Conservation (phyloP, 2,329 filamentous ascomycete genomes). For the Cercospora sp. region DNA sequence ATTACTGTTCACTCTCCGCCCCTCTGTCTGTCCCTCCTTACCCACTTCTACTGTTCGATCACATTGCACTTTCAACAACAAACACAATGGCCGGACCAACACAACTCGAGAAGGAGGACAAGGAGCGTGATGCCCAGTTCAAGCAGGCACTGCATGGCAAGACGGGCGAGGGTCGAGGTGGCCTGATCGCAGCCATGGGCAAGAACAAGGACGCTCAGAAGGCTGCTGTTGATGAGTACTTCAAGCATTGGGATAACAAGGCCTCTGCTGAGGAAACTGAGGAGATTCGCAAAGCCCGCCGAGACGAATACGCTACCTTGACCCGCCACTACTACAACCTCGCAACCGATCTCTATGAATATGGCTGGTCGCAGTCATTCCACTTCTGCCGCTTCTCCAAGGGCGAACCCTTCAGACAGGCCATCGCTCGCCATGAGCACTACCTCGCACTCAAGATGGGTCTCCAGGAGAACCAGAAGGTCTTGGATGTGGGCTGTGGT, state of each 20-base stretch:
- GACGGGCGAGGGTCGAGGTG: conserved; percentile 74
- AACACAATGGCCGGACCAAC: conserved; percentile 29
- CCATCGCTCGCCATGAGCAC: conserved; percentile 95
- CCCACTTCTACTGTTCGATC: not conserved
- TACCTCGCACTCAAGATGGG: conserved; percentile 90
- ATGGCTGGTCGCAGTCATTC: conserved; percentile 94
- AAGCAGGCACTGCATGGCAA: conserved; percentile 77
- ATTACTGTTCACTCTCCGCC: conserved; percentile 3
- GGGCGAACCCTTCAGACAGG: conserved; percentile 84
- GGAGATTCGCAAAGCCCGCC: conserved; percentile 71
- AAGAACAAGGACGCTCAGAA: conserved; percentile 80
- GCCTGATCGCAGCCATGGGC: conserved; percentile 78
- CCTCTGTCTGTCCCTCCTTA: not conserved
- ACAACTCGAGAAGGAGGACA: conserved; percentile 45
- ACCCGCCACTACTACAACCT: conserved; percentile 72
- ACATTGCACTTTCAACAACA: conserved; percentile 3
- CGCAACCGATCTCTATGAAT: conserved; percentile 57
- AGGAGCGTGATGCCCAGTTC: conserved; percentile 63
- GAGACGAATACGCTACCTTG: conserved; percentile 86
- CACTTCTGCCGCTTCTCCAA: conserved; percentile 94
- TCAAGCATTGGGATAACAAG: conserved; percentile 96
- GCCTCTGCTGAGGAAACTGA: conserved; percentile 75
- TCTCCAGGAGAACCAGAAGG: conserved; percentile 81
- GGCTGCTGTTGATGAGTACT: conserved; percentile 85
- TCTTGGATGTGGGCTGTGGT: conserved; percentile 95